Base-by-base conservation (phyloP, 2,329 filamentous ascomycete species). In the Fusarium longipes region DNA sequence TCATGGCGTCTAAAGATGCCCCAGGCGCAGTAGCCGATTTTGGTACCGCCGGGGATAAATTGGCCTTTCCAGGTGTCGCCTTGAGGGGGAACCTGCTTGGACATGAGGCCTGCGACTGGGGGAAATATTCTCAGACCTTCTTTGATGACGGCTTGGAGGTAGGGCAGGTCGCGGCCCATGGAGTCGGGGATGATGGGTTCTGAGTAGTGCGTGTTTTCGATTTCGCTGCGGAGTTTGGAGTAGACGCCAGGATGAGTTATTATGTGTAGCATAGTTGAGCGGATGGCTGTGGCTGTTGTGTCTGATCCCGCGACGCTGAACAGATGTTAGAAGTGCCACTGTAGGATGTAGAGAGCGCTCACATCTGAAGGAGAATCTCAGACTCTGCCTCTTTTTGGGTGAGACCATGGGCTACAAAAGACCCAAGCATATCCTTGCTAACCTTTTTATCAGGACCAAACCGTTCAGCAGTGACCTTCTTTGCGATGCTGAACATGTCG, bases 271-370 rank as follows among this genome's bases (percentile, higher is more conserved):
- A 88, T 65, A 2, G 82, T 85, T 35, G 82, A 78, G 4, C 86
- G 82, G 11, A 89, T 81, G 3, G 81, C 81, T 1, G 84, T 85
- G 1, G 87, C 84, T 0, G 85, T 86, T 5, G 85, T 87, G 61
- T 89, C 86, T 1, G 84, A 85, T 6, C 86, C 87, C 6, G 86
- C 86, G 7, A 86, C 77, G 38, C 81, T 81, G 43, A 50, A 3
- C 42, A 5, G 1, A 1, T 1, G n/a, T 63, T 33, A 57, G 48
- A 3, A 0, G 6, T 2, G 10, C 3, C 8, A 17, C 2, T 10
- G 14, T 1, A 8, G 9, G 3, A 2, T 5, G 27, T 0, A 1
- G 6, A 1, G 3, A 0, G 3, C 1, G 58, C 63, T 65, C 42
- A 71, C 65, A 72, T 72, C 4, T 73, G 70, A 0, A 73, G 52